Percentiles rank a stretch among this genome's conserved stretches.
These are phyloP conservation scores for Trebouxia gelatinosa DNA, from an alignment of 163 green algal species.

Conservation along the genomic window DNA sequence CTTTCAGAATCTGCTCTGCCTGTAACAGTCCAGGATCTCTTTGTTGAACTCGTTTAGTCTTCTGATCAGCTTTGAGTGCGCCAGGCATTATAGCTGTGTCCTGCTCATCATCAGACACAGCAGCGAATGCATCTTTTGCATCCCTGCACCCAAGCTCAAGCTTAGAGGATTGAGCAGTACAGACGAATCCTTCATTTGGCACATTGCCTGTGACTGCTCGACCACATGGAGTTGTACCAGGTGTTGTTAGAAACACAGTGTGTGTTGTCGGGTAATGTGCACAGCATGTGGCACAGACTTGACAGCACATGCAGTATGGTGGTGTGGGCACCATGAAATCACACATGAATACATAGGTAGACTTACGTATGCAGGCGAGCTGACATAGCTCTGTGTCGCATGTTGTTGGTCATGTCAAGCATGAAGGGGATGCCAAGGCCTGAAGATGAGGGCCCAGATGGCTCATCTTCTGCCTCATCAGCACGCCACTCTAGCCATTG, in stretches of 20 bases:
- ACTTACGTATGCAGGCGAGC: slow-evolving; percentile 1
- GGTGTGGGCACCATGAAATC: neutral
- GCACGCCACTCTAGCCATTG: neutral
- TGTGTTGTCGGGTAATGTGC: neutral
- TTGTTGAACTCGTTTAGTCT: neutral
- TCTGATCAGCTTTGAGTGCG: neutral
- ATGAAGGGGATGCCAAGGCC: neutral
- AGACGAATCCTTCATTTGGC: neutral
- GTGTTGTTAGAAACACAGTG: neutral
- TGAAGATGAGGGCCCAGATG: neutral
- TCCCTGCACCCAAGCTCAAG: slow-evolving; percentile 8
- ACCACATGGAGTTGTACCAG: neutral
- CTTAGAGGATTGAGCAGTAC: neutral
- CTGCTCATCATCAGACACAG: slow-evolving; percentile 11
- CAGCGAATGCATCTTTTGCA: slow-evolving; percentile 34
- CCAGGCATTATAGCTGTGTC: neutral
- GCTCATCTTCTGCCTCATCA: too few species aligned
- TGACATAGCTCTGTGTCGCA: neutral
- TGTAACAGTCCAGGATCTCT: neutral
- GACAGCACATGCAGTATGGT: neutral
- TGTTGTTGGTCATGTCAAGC: neutral
- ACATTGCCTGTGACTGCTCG: neutral
- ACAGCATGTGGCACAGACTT: neutral
- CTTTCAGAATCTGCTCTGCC: slow-evolving; percentile 7
- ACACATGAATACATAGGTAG: neutral